Conservation (phyloP, 2,329 filamentous ascomycete species). For the Alternaria brassicicola region DNA sequence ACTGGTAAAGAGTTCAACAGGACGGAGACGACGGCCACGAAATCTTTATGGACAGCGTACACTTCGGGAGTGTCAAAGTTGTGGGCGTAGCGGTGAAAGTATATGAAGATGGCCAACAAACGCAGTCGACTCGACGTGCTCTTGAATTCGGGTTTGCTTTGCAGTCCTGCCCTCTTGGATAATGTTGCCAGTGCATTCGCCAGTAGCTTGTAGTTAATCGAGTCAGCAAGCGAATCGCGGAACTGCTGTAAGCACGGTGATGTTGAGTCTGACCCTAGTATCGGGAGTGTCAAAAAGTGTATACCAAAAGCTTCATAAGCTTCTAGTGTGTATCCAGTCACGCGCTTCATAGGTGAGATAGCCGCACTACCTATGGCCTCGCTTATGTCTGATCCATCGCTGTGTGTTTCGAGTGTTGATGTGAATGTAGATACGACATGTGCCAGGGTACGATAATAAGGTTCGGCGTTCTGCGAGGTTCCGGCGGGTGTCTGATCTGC, state of each 20-base stretch:
- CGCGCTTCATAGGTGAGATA: conserved; percentile 38
- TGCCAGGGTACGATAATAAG: conserved; percentile 44
- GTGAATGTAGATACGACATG: conserved; percentile 26
- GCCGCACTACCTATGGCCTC: conserved; percentile 30
- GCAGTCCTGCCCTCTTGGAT: conserved; percentile 34
- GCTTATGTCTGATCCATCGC: conserved; percentile 9
- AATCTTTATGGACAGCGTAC: conserved; percentile 58
- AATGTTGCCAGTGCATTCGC: conserved; percentile 40
- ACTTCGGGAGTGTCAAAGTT: conserved; percentile 46
- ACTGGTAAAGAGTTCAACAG: conserved; percentile 63
- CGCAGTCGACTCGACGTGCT: conserved; percentile 57
- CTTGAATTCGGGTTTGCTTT: conserved; percentile 35
- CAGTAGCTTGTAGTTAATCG: conserved; percentile 59
- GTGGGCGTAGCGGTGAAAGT: conserved; percentile 59
- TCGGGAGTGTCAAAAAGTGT: conserved; percentile 53
- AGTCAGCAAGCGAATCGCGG: conserved; percentile 51
- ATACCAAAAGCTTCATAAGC: conserved; percentile 49
- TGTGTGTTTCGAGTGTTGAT: conserved; percentile 3
- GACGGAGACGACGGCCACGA: conserved; percentile 61
- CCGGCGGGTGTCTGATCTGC: conserved; percentile 42
- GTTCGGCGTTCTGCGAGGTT: conserved; percentile 40
- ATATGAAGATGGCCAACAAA: conserved; percentile 66
- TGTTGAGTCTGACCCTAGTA: conserved; percentile 39
- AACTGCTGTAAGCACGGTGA: conserved; percentile 32
- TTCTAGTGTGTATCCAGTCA: conserved; percentile 45